A percentile compares a stretch with the other conserved stretches of the same genome.
Evolutionary conservation across 2,329 filamentous ascomycete species (phyloP).

Genomic region (Phaeosphaeriaceae sp.): DNA sequence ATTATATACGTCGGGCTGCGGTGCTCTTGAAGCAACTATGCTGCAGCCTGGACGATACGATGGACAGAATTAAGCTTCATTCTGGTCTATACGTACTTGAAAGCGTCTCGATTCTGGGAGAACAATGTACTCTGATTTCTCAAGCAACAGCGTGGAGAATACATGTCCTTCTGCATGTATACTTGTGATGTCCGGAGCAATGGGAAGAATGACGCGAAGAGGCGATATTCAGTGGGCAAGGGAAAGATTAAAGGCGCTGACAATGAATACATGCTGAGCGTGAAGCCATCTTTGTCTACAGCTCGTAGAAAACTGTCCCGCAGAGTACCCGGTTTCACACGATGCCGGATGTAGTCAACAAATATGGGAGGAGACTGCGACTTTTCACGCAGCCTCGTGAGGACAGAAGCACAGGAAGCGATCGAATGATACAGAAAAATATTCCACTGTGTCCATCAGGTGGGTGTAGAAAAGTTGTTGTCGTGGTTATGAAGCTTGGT

Average conservation of each 20-base stretch:
- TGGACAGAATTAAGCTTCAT: not conserved
- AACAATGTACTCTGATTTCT: not conserved
- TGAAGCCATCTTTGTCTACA: not conserved
- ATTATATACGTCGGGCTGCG: no score
- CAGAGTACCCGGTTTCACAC: no score
- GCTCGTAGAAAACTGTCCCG: not conserved
- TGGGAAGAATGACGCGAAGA: not conserved
- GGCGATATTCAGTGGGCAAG: not conserved
- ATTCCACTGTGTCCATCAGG: not conserved
- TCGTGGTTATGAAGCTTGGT: slow-evolving; percentile 9
- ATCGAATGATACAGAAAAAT: no score
- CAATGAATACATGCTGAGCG: not conserved
- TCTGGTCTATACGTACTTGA: not conserved
- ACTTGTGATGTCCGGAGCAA: not conserved
- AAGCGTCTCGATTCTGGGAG: not conserved
- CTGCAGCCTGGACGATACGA: not conserved
- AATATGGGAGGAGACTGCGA: no score
- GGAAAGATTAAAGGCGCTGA: no score
- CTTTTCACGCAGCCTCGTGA: no score
- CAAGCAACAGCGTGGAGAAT: not conserved
- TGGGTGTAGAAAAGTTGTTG: not conserved
- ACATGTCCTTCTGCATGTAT: not conserved
- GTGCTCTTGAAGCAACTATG: not conserved
- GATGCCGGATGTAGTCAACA: no score
- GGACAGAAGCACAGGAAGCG: no score